A percentile compares a stretch with the other conserved stretches of the same genome.
Conservation (phyloP, 345 rosid species). For the Reutealis trisperma region DNA sequence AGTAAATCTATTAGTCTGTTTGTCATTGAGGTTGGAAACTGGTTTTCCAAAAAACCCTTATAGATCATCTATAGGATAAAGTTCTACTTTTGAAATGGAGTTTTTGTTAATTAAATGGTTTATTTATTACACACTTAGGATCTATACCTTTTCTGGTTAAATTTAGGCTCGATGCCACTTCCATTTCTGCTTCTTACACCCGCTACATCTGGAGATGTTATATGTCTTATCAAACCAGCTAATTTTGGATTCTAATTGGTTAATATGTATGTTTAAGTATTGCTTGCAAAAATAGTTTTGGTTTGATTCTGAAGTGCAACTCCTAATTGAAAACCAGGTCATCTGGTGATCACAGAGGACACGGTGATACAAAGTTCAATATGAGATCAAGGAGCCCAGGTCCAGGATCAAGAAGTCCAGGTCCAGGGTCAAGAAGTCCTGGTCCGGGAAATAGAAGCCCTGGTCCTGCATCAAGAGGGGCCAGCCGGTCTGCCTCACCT, state of each 20-base stretch:
- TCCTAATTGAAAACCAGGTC: slow-evolving; percentile 23
- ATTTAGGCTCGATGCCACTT: no score
- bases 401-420: slow-evolving; percentile 32
- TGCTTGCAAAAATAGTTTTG: neutral
- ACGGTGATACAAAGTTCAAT: slow-evolving; percentile 42
- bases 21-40: no score
- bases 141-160: no score
- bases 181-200: neutral
- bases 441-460: slow-evolving; percentile 34
- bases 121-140: neutral
- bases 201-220: neutral
- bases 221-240: neutral
- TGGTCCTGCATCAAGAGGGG: slow-evolving; percentile 47
- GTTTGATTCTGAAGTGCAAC: slow-evolving; percentile 15
- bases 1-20: no score
- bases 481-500: slow-evolving; percentile 79
- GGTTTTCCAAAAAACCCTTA: no score
- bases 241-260: neutral
- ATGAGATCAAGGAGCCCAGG: slow-evolving; percentile 55
- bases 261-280: neutral
- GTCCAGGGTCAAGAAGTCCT: slow-evolving; percentile 33
- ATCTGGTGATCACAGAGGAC: slow-evolving; percentile 46
- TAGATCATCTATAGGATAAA: neutral
- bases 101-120: neutral
- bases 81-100: neutral